Conservation (phyloP, 75 land plant species). For the Azolla pinnata region DNA sequence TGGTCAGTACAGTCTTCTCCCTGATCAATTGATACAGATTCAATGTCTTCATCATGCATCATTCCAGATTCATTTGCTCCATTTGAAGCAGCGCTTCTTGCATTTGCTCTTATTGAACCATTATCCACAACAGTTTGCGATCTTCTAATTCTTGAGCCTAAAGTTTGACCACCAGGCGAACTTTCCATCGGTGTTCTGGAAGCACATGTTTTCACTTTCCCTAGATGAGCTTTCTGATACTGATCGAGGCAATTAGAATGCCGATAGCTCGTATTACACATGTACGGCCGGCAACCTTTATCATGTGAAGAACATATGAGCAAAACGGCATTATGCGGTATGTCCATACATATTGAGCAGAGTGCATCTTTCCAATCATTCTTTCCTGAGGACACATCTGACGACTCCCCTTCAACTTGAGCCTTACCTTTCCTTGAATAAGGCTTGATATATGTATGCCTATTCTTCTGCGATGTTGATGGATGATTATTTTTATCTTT, state of each 20-base stretch:
- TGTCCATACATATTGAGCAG: slow-evolving; percentile 81
- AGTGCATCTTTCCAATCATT: slow-evolving; percentile 62
- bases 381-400: slow-evolving; percentile 4
- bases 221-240: slow-evolving; percentile 37
- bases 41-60: not conserved
- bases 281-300: slow-evolving; percentile 66
- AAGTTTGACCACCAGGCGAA: not conserved
- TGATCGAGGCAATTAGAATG: slow-evolving; percentile 81
- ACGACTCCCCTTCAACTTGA: not conserved
- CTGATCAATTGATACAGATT: not conserved
- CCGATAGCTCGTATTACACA: slow-evolving; percentile 74
- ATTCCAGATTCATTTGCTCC: not conserved
- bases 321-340: slow-evolving; percentile 80
- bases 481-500: slow-evolving; percentile 1
- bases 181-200: not conserved
- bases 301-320: slow-evolving; percentile 59
- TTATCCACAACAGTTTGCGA: not conserved
- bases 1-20: not conserved
- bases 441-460: not conserved
- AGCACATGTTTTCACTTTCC: not conserved
- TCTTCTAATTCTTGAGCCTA: not conserved
- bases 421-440: not conserved
- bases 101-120: not conserved
- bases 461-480: slow-evolving; percentile 1
- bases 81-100: not conserved